Evolutionary conservation across 1,284 basidiomycete species (phyloP), one percentile per base, ranked within the genome.

Genomic region (Marasmius oreades): DNA sequence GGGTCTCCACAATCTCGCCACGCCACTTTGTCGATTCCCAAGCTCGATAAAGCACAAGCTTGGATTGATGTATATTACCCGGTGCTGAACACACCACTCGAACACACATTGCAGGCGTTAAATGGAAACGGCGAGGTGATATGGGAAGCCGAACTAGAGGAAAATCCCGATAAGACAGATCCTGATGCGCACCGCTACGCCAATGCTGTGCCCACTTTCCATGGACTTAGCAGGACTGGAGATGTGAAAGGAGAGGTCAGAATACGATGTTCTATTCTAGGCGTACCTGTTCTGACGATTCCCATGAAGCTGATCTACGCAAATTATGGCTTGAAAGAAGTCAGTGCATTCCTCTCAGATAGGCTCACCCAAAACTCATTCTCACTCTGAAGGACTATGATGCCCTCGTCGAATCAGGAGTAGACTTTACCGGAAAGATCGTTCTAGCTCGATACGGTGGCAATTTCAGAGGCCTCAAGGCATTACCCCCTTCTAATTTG

Each of bases 401-500:
- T 37, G 68, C 70, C 8, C 77, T 86, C 16, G 69, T 74, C 24
- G 66, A 55, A 47, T 60, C 67, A 69, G 88, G 89, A n/a, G 78
- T 87, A 51, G 75, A 89, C 63, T 74, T 93, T 51, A 82, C 76
- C 0, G 90, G 85, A 51, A 83, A 85, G 61, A 83, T 95, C 59
- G 85, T 82, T 5, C 73, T 94, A 11, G 81, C 80, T 59, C 84
- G 89, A 52, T 93, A 93, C 64, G 91, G 90, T 24, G 70, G 55
- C 18, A 73, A 79, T 60, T 91, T 91, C 77, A 84, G 92, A 55
- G 93, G 92, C 1, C 76, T 95, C 44, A 85, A 86, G 70, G 83
- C 80, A 54, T 31, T 62, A 16, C 44, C 22, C 22, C 31, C 20
- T 16, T 47, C 12, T 46, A 14, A 33, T 42, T 36, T 24, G 16